Conservation (phyloP, 768 basidiomycete species). For the Jaapia argillacea region DNA sequence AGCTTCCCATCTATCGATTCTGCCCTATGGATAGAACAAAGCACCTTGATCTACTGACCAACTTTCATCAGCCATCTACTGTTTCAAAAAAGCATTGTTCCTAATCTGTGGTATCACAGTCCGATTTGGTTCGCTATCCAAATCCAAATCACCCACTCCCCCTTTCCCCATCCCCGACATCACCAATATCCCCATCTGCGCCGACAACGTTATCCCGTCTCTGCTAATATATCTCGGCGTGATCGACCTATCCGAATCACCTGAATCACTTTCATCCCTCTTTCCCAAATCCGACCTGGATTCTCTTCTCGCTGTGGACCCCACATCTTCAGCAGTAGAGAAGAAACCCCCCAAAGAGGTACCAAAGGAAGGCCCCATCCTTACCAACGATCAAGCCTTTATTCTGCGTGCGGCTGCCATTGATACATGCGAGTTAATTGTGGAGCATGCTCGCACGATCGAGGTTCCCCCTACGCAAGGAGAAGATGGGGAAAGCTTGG, state of each 20-base stretch:
- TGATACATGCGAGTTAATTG: conserved; percentile 65
- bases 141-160: no score
- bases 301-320: conserved; percentile 9
- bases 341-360: conserved; percentile 11
- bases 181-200: conserved; percentile 50
- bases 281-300: conserved; percentile 28
- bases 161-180: conserved; percentile 59
- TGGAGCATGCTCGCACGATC: conserved; percentile 37
- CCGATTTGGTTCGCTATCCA: conserved; percentile 50
- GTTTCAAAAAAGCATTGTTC: conserved; percentile 87
- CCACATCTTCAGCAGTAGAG: conserved; percentile 4
- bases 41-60: not conserved
- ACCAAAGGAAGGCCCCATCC: conserved; percentile 38
- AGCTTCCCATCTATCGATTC: conserved; percentile 10
- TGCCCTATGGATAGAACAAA: not conserved
- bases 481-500: conserved; percentile 13
- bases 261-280: conserved; percentile 30
- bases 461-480: conserved; percentile 6
- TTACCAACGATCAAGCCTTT: conserved; percentile 56
- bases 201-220: conserved; percentile 77
- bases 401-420: conserved; percentile 72
- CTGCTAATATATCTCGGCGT: conserved; percentile 69
- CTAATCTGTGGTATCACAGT: conserved; percentile 59
- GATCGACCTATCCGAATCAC: conserved; percentile 45
- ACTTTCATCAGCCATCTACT: conserved; percentile 53